Conservation (phyloP, 192 early-diverging fungal genomes). For the Backusella parvicylindrica region DNA sequence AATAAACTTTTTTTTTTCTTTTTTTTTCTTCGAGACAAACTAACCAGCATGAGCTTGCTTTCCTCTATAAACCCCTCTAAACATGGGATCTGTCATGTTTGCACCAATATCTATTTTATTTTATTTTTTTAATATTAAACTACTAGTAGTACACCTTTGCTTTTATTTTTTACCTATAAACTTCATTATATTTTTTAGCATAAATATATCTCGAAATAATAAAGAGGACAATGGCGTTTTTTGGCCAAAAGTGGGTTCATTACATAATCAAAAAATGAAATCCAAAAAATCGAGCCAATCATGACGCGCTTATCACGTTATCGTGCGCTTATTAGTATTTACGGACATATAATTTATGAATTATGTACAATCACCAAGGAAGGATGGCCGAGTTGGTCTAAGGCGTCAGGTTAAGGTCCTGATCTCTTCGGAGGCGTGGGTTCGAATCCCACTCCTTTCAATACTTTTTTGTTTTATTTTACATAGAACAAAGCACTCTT, state of each 20-base stretch:
- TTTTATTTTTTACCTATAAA: not conserved
- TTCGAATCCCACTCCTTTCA: not conserved
- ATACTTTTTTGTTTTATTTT: too few species aligned
- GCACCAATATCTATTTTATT: slow-evolving; percentile 70
- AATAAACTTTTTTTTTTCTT: not conserved
- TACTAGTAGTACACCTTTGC: not conserved
- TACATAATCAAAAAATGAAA: not conserved
- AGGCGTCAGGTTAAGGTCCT: slow-evolving; percentile 3
- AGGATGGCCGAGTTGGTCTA: slow-evolving; percentile 3
- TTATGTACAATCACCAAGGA: not conserved
- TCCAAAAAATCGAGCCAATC: too few species aligned
- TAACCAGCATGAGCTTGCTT: slow-evolving; percentile 67
- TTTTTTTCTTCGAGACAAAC: not conserved
- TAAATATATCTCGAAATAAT: not conserved
- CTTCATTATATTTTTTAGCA: not conserved
- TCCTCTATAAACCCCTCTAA: slow-evolving; percentile 76
- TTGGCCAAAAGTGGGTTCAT: not conserved
- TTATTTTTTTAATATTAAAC: not conserved
- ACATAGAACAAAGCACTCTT: too few species aligned
- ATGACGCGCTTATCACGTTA: too few species aligned
- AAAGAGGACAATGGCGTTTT: not conserved
- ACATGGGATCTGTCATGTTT: slow-evolving; percentile 88
- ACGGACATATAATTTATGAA: too few species aligned
- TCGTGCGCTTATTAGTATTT: too few species aligned
- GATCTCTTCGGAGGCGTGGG: slow-evolving; percentile 1